Evolutionary conservation across 1,284 basidiomycete species (phyloP).

Genomic region (Pholiota adiposa): DNA sequence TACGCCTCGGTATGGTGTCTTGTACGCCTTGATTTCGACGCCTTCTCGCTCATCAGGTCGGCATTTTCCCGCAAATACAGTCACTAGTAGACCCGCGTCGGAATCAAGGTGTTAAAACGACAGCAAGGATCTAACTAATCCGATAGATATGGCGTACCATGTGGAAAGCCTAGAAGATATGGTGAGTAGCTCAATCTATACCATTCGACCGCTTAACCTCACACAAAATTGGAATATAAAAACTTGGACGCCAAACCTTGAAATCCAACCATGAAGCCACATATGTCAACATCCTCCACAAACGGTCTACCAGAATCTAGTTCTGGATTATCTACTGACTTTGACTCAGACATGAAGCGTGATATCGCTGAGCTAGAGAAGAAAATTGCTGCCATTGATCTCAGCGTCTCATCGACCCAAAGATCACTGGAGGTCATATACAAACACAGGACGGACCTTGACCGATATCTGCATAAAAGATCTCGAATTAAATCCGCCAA

Average conservation of each 20-base stretch:
- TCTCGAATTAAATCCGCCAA: not conserved
- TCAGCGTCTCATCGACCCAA: conserved; percentile 14
- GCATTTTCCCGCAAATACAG: not conserved
- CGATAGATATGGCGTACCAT: not conserved
- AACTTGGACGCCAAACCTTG: not conserved
- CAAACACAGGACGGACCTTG: conserved; percentile 2
- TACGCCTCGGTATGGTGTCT: not conserved
- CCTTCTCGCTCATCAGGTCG: not conserved
- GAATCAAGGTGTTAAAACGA: too few species aligned
- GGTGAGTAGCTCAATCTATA: not conserved
- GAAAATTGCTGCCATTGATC: conserved; percentile 14
- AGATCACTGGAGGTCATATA: conserved; percentile 5
- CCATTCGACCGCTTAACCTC: not conserved
- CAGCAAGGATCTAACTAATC: not conserved
- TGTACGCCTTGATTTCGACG: not conserved
- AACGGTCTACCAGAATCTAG: not conserved
- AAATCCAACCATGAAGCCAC: not conserved
- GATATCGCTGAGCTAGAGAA: conserved; percentile 13
- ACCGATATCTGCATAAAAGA: not conserved
- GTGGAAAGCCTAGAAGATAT: not conserved
- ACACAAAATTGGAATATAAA: not conserved
- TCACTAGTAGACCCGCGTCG: not conserved
- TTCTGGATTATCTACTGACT: not conserved
- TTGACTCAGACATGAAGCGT: conserved; percentile 2
- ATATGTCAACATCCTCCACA: not conserved